phyloP scores from a whole-genome alignment of 768 basidiomycete genomes.

The Harrya chromipes region DNA sequence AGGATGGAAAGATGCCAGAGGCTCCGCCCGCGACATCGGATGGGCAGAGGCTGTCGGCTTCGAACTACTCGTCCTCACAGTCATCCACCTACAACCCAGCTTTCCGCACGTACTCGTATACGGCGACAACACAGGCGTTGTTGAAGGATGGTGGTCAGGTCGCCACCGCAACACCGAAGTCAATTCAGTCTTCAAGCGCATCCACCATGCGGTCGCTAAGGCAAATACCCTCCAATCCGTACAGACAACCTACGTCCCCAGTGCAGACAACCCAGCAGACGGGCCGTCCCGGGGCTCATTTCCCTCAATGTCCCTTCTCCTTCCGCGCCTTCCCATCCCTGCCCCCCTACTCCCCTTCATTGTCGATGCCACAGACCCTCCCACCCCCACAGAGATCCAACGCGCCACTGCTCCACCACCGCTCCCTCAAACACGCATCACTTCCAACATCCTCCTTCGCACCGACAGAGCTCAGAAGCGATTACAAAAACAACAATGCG shows the following conservation, averaged over 20 bases:
- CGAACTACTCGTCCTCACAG: neutral
- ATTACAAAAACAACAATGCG: no score
- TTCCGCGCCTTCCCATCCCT: no score
- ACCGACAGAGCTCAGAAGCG: no score
- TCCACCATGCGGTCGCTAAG: neutral
- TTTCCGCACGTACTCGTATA: neutral
- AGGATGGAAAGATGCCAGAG: neutral
- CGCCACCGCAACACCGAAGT: neutral
- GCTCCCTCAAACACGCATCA: no score
- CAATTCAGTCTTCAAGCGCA: neutral
- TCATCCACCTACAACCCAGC: neutral
- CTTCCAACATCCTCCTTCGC: no score
- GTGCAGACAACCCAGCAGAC: neutral
- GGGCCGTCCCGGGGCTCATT: neutral
- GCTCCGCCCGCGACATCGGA: neutral
- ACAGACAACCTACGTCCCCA: neutral
- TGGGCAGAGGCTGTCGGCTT: constrained; percentile 2
- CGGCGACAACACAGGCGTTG: neutral
- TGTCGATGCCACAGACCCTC: neutral
- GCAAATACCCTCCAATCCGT: neutral
- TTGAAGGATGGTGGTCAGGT: constrained; percentile 1
- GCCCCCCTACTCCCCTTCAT: neutral
- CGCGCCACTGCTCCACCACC: neutral
- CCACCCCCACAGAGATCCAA: neutral
- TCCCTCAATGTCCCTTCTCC: neutral